Conservation (phyloP, 2,329 filamentous ascomycete species). For the Fusarium brevicatenulatum region DNA sequence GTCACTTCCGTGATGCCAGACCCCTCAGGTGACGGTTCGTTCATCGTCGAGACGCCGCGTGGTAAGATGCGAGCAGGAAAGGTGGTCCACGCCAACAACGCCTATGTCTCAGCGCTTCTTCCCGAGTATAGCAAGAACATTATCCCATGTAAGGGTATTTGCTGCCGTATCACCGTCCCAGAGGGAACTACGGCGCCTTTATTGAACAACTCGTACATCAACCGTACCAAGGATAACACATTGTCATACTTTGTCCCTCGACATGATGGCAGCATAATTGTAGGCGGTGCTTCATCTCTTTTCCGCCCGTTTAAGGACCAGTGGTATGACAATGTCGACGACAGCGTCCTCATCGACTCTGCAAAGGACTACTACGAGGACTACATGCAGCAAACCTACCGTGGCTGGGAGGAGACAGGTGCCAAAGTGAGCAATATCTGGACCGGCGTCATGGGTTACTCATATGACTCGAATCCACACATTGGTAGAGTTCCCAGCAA, state of each 20-base stretch:
- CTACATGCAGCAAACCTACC: neutral
- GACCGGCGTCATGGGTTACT: conserved; percentile 3
- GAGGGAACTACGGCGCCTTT: neutral
- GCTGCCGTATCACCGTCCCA: neutral
- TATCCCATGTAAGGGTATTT: conserved; percentile 66
- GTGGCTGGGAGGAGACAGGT: neutral
- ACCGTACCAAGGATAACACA: neutral
- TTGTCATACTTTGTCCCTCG: neutral
- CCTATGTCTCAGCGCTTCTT: conserved; percentile 70
- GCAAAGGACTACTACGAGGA: conserved; percentile 1
- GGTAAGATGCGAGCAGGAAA: conserved; percentile 63
- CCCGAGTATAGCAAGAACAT: conserved; percentile 69
- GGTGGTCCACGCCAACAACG: conserved; percentile 74
- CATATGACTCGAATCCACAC: conserved; percentile 3
- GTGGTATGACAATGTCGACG: conserved; percentile 4
- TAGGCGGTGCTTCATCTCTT: neutral
- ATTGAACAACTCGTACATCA: conserved; percentile 1
- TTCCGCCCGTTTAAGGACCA: conserved; percentile 1
- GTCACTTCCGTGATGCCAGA: neutral
- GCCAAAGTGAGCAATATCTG: conserved; percentile 4
- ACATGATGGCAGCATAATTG: neutral
- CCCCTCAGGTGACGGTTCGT: neutral
- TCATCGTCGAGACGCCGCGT: neutral
- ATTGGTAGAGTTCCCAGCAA: neutral
- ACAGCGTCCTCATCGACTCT: neutral